A percentile compares a stretch with the other conserved stretches of the same genome.
These are phyloP conservation scores for Pseudodiploospora longispora DNA, from an alignment of 2,329 filamentous ascomycete genomes.

Conservation along the genomic window DNA sequence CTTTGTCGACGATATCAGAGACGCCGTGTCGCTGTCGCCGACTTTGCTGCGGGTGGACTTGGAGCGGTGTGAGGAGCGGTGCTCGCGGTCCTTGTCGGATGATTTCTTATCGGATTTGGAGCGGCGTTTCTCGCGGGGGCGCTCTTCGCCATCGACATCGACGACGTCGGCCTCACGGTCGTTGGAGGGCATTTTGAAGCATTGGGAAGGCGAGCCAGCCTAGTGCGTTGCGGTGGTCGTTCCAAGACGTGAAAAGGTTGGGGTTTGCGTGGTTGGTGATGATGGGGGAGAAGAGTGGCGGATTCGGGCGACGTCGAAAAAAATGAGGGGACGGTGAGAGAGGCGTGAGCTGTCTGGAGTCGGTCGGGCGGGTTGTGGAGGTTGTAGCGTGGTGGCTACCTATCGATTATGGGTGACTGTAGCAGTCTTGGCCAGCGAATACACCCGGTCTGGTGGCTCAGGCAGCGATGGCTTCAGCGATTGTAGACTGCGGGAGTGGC, in stretches of 20 bases:
- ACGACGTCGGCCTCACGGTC: constrained; percentile 33
- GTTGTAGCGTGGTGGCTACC: too few relatives aligned
- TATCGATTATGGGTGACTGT: too few relatives aligned
- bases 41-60: constrained; percentile 32
- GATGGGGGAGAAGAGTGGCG: not conserved
- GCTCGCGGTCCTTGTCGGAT: constrained; percentile 22
- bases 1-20: constrained; percentile 29
- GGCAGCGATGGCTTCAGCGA: constrained; percentile 3
- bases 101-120: constrained; percentile 31
- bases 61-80: constrained; percentile 26
- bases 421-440: too few relatives aligned
- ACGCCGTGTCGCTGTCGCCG: constrained; percentile 32
- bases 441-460: not conserved
- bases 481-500: not conserved
- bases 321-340: constrained; percentile 7
- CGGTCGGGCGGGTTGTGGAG: too few relatives aligned
- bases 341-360: not conserved
- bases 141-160: constrained; percentile 23
- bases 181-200: constrained; percentile 31
- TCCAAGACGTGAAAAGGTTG: not conserved
- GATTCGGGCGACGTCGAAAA: not conserved
- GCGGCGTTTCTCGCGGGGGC: constrained; percentile 32
- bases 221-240: not conserved
- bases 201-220: constrained; percentile 13
- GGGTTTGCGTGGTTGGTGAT: constrained; percentile 1